Conservation (phyloP, 164 flowering plant species). For the Aristolochia contorta region DNA sequence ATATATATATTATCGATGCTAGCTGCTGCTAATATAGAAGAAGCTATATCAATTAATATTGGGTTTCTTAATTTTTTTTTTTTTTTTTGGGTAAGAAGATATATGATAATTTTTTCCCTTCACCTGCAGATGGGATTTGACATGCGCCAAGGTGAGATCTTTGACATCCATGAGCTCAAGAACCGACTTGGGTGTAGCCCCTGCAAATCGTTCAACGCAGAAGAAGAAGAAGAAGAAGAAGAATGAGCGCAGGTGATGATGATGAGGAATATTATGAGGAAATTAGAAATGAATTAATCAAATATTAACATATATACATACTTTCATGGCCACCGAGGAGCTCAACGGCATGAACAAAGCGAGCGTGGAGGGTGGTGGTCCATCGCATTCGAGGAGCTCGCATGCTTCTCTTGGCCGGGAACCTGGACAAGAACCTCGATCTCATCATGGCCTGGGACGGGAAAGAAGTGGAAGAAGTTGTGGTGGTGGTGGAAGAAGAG, state of each 20-base stretch:
- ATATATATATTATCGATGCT: no score
- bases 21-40: no score
- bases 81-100: not conserved
- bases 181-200: slow-evolving; percentile 98
- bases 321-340: slow-evolving; percentile 99
- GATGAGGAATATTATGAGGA: no score
- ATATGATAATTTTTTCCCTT: no score
- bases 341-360: slow-evolving; percentile 96
- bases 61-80: not conserved
- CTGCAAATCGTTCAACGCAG: slow-evolving; percentile 20
- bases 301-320: slow-evolving; percentile 24
- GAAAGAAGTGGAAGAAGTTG: slow-evolving; percentile 13
- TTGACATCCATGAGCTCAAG: slow-evolving; percentile 99
- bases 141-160: slow-evolving; percentile 98
- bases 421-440: slow-evolving; percentile 59
- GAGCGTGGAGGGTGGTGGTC: slow-evolving; percentile 92
- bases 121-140: slow-evolving; percentile 97
- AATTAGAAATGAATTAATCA: not conserved
- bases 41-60: not conserved
- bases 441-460: slow-evolving; percentile 42
- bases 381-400: slow-evolving; percentile 97
- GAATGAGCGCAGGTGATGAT: no score
- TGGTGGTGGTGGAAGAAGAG: slow-evolving; percentile 14
- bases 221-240: no score
- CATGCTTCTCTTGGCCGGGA: slow-evolving; percentile 74